Base-by-base conservation (phyloP, 805 yeast species). In the Groenewaldozyma tartarivorans region DNA sequence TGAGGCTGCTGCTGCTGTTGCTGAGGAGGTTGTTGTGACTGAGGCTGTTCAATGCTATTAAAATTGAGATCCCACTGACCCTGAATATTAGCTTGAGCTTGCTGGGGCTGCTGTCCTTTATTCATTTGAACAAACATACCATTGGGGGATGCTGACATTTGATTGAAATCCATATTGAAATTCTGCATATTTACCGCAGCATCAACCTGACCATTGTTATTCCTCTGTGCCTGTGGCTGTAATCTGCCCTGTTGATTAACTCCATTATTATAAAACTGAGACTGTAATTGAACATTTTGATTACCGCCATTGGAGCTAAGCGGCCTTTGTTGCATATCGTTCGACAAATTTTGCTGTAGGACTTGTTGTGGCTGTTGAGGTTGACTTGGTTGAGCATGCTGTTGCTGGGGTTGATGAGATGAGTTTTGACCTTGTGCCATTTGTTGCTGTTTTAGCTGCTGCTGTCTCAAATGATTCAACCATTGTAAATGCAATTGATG, bases 401-500 rank as follows among this genome's bases (percentile, higher is more conserved):
- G 21, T 19, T 7, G 35, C 19, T 20, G 35, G 40, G 5, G 44
- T 30, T n/a, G n/a, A n/a, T n/a, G n/a, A n/a, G n/a, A n/a, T 13
- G 20, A 24, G 18, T 24, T 38, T 20, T 36, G 44, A 5, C 30
- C 33, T 17, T 37, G 45, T 18, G 26, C 35, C 22, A 29, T 38
- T 5, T 29, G 36, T 16, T 27, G 44, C 15, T 41, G 47, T 11
- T 18, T 19, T 13, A 26, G 44, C n/a, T 38, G 44, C 19, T 43
- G 46, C 30, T 41, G 49, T 40, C 39, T 44, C 9, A 22, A 27
- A 17, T 37, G 42, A 18, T 16, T 22, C n/a, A 55, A 43, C 56
- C 56, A 49, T 15, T 52, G 48, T 34, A 44, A 45, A 40, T 57
- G 60, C 33, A 46, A 43, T 18, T 73, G 70, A 57, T 85, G 85